Base-by-base conservation (phyloP, 768 basidiomycete genomes). In the Clitopilus hobsonii region DNA sequence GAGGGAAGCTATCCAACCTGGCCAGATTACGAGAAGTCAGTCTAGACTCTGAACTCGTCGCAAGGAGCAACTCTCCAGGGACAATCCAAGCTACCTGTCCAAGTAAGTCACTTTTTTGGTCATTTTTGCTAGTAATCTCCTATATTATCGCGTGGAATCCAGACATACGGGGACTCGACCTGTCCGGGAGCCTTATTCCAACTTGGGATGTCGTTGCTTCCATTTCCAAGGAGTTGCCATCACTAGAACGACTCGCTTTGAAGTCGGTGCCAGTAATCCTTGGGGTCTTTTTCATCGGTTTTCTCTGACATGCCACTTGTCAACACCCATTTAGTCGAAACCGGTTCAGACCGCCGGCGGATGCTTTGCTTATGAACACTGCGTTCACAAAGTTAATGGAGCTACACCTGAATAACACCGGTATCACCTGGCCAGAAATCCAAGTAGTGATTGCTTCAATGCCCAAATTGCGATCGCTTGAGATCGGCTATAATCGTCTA, bases 91-190 rank as follows among this genome's bases (percentile, higher is more conserved):
- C 72, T 29, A 82, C 77, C 23, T 91, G 88, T 64, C 83, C 86
- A 30, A 87, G 91, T 92, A 66, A 78, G 85, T 74, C 22, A 45
- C 22, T 20, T 10, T 16, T 18, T 45, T 8, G 41, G 10, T 32
- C 8, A 32, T n/a, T 11, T 11, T 14, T 2, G 41, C 41, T 45
- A 20, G 41, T 45, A 45, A 45, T 45, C 41, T 45, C 41, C 41
- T 49, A 32, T 58, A 47, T 49, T 50, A 36, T 55, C 41, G 41
- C 41, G 41, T 23, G 22, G n/a, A 55, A 53, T 58, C 28, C 58
- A 95, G 92, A 82, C 63, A 76, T 94, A 41, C 81, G 80, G n/a
- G 85, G 84, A 7, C 74, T 98, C 30, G 89, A 97, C 71, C 73
- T 98, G 30, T 92, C 94, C 14, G 73, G 75, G 41, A 94, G 78